These are phyloP conservation scores for Capsicum rhomboideum DNA, from an alignment of 257 asterid species.

Conservation along the genomic window DNA sequence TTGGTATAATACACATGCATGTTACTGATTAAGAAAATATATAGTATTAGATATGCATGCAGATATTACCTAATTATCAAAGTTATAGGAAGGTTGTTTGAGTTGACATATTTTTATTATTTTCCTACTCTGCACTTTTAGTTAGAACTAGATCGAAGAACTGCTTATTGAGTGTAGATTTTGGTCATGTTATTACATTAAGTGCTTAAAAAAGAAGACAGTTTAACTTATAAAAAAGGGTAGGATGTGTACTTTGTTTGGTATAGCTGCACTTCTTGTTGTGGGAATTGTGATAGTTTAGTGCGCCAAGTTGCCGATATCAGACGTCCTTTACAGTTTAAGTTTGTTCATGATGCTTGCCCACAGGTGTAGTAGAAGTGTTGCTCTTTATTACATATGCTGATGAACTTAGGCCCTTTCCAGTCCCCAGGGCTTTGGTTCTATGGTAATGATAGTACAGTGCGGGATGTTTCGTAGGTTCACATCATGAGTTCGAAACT, in stretches of 20 bases:
- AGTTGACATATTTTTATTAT: background rate
- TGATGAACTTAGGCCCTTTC: background rate
- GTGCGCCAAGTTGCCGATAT: background rate
- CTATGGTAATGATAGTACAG: background rate
- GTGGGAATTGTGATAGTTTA: background rate
- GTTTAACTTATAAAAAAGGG: background rate
- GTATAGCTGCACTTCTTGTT: background rate
- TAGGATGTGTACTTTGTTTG: background rate
- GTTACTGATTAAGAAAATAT: background rate
- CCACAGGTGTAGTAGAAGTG: background rate
- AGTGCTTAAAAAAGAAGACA: background rate
- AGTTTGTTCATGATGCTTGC: background rate
- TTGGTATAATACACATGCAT: background rate
- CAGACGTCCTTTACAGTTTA: background rate
- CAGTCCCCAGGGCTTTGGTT: background rate
- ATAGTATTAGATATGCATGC: background rate
- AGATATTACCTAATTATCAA: background rate
- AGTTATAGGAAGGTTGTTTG: background rate
- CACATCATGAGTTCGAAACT: background rate
- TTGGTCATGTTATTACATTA: background rate
- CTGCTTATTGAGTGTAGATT: background rate
- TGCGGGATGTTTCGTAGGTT: background rate
- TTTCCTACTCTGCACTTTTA: background rate
- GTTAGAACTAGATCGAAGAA: background rate
- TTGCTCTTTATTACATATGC: background rate